phyloP scores from a whole-genome alignment of 1,139 yeast genomes.

The Diutina ranongensis region DNA sequence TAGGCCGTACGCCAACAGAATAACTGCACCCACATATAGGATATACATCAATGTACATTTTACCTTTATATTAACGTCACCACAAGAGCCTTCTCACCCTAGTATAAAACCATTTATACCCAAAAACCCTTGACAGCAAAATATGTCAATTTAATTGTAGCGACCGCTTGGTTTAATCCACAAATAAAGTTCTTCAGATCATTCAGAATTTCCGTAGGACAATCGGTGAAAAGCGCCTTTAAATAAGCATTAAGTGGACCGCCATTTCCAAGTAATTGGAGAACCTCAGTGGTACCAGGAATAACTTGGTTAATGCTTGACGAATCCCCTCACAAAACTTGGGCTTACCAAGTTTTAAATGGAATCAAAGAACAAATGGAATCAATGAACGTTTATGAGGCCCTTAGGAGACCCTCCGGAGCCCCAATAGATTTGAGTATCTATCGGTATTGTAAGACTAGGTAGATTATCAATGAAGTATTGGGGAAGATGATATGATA shows the following conservation, averaged over 20 bases:
- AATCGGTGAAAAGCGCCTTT: conserved; percentile 52
- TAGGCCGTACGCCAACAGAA: too few species aligned
- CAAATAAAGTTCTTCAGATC: conserved; percentile 26
- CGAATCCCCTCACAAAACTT: conserved; percentile 4
- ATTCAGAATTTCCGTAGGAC: conserved; percentile 18
- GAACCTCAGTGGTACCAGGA: not conserved
- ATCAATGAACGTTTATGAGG: conserved; percentile 33
- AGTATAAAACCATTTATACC: too few species aligned
- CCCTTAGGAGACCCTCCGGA: too few species aligned
- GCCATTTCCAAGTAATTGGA: conserved; percentile 29
- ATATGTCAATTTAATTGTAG: conserved; percentile 27
- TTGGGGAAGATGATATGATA: too few species aligned
- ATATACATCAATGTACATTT: too few species aligned
- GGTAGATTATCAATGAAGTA: too few species aligned
- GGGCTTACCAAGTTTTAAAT: conserved; percentile 20
- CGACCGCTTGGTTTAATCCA: conserved; percentile 16
- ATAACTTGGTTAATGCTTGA: not conserved
- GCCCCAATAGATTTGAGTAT: too few species aligned
- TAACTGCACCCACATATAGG: too few species aligned
- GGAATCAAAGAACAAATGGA: too few species aligned
- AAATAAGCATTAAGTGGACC: conserved; percentile 43
- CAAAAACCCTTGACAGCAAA: conserved; percentile 46
- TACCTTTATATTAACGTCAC: too few species aligned
- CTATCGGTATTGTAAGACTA: too few species aligned
- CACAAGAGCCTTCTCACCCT: too few species aligned